Evolutionary conservation across 768 basidiomycete genomes (phyloP).

Genomic region (Rubroboletus satanas): DNA sequence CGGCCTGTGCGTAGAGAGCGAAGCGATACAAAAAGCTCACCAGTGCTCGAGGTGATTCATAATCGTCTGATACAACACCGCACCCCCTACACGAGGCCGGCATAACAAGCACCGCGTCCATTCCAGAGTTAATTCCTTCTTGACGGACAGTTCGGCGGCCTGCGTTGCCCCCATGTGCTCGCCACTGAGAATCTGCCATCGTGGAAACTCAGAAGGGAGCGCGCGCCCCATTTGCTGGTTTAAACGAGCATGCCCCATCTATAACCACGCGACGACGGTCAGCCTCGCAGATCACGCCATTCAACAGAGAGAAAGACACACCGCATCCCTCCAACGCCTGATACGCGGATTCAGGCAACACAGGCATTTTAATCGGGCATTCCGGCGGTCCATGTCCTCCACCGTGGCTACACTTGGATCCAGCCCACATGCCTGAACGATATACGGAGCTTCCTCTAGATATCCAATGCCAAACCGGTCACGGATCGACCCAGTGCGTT

Average conservation of each 20-base stretch:
- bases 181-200: slow-evolving; percentile 1
- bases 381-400: slow-evolving; percentile 10
- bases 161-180: neutral
- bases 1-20: neutral
- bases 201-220: neutral
- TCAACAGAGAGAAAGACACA: neutral
- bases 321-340: slow-evolving; percentile 11
- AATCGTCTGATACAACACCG: fast-evolving
- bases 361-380: slow-evolving; percentile 2
- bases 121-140: neutral
- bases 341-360: neutral
- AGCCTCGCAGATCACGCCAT: neutral
- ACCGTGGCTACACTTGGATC: slow-evolving; percentile 10
- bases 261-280: neutral
- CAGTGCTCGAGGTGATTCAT: neutral
- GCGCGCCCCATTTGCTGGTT: neutral
- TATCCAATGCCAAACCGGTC: neutral
- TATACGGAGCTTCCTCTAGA: slow-evolving; percentile 1
- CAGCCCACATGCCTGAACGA: slow-evolving; percentile 13
- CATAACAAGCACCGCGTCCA: neutral
- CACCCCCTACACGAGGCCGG: neutral
- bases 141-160: neutral
- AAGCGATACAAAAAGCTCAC: neutral
- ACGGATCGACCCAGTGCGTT: neutral
- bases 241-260: slow-evolving; percentile 5